phyloP scores from a whole-genome alignment of 2,329 filamentous ascomycete genomes.

The Ophiocordyceps polyrhachis-furcata region DNA sequence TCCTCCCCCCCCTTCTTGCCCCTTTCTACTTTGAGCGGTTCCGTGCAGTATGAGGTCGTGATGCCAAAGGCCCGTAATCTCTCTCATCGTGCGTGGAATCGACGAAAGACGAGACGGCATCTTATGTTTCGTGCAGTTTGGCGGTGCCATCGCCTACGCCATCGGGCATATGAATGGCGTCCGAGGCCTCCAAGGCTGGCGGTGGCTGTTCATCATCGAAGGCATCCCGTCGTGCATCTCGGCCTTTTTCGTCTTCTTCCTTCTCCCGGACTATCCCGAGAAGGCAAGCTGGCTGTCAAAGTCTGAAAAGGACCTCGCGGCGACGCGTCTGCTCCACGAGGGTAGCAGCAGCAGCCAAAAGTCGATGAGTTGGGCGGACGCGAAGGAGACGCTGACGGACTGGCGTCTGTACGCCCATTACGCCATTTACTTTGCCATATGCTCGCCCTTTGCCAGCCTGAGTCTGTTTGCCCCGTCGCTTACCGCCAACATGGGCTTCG shows the following conservation, averaged over 20 bases:
- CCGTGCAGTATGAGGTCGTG: background rate
- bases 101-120: background rate
- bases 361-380: conserved; percentile 45
- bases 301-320: conserved; percentile 37
- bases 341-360: conserved; percentile 39
- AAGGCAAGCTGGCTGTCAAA: conserved; percentile 41
- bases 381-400: conserved; percentile 47
- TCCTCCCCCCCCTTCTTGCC: background rate
- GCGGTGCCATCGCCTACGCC: conserved; percentile 53
- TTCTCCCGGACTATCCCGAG: conserved; percentile 50
- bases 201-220: conserved; percentile 46
- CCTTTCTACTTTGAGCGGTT: background rate
- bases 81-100: background rate
- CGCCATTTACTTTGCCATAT: conserved; percentile 33
- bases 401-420: conserved; percentile 55
- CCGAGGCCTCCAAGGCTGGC: conserved; percentile 45
- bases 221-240: conserved; percentile 46
- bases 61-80: background rate
- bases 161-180: conserved; percentile 53
- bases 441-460: conserved; percentile 37
- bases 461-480: conserved; percentile 45
- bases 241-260: conserved; percentile 44
- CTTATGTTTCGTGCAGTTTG: conserved; percentile 23
- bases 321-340: conserved; percentile 23
- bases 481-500: conserved; percentile 30